Evolutionary conservation across 768 basidiomycete genomes (phyloP).

Genomic region (Lactarius evosmus): DNA sequence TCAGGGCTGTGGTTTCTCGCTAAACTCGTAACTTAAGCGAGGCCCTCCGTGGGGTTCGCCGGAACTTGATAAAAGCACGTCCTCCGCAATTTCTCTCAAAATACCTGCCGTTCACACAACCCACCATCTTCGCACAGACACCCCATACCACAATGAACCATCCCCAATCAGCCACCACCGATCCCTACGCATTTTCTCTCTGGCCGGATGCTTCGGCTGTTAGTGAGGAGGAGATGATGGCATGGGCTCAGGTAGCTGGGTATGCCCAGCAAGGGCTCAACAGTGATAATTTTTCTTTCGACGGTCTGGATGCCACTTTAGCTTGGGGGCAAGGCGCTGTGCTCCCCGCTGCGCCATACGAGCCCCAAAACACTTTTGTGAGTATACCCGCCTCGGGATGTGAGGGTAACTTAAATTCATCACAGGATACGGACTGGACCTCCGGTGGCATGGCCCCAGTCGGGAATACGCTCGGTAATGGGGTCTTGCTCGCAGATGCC

Average conservation of each 20-base stretch:
- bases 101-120: neutral
- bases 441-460: neutral
- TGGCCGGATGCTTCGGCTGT: neutral
- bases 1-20: neutral
- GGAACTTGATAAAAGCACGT: neutral
- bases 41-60: neutral
- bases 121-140: neutral
- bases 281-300: neutral
- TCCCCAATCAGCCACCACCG: neutral
- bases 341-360: neutral
- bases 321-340: neutral
- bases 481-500: neutral
- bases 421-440: neutral
- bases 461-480: neutral
- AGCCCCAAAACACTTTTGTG: neutral
- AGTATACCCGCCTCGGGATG: neutral
- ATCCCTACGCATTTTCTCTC: neutral
- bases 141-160: neutral
- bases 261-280: neutral
- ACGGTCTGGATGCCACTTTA: neutral
- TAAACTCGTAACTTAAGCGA: neutral
- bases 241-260: neutral
- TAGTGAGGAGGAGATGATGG: neutral
- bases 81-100: neutral
- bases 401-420: neutral